Evolutionary conservation across 352 stramenopile genomes (phyloP).

Genomic region (Globisporangium splendens): DNA sequence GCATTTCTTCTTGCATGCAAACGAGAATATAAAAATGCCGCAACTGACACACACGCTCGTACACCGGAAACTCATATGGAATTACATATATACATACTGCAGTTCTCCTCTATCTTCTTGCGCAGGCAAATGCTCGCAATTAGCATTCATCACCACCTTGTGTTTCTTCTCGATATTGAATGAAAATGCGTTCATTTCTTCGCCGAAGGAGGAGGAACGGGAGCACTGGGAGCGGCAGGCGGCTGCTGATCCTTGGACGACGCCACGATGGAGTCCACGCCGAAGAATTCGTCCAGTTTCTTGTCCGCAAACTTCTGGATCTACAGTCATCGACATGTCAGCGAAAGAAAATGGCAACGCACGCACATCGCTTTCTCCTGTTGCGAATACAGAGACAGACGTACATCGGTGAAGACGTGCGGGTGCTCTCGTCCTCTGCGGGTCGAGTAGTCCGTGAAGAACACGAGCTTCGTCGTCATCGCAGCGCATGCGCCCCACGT

Average conservation of each 20-base stretch:
- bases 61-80: too few species aligned
- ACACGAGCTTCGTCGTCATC: constrained; percentile 80
- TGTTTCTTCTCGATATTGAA: not conserved
- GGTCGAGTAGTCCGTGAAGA: constrained; percentile 81
- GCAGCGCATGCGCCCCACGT: constrained; percentile 72
- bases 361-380: not conserved
- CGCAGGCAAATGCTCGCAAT: too few species aligned
- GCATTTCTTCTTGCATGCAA: not conserved
- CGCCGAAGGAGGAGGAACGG: not conserved
- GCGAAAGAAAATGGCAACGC: not conserved
- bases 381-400: not conserved
- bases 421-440: constrained; percentile 49
- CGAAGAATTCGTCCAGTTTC: constrained; percentile 87
- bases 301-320: constrained; percentile 76
- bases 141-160: not conserved
- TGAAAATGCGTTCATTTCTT: constrained; percentile 5
- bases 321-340: constrained; percentile 22
- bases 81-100: too few species aligned
- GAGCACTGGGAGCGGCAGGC: not conserved
- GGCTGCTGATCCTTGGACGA: constrained; percentile 14
- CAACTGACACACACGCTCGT: too few species aligned
- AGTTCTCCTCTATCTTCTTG: too few species aligned
- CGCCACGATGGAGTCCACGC: constrained; percentile 62
- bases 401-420: constrained; percentile 78
- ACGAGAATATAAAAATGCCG: too few species aligned